These are phyloP conservation scores for Nemania diffusa DNA, from an alignment of 2,329 filamentous ascomycete genomes.

Conservation along the genomic window DNA sequence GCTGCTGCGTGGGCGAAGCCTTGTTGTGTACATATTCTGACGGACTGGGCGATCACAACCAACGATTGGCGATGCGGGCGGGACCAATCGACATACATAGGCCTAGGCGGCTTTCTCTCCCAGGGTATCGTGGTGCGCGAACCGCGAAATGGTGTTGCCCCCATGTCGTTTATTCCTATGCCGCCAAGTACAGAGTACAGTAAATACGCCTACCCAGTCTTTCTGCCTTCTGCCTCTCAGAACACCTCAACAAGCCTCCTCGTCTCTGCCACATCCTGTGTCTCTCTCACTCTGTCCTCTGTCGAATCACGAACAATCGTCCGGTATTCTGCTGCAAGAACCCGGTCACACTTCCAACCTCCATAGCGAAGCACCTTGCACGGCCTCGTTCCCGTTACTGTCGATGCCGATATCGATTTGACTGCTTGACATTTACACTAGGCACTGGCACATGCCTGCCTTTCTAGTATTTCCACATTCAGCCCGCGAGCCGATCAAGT, in stretches of 20 bases:
- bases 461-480: conserved; percentile 47
- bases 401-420: conserved; percentile 32
- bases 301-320: conserved; percentile 10
- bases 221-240: conserved; percentile 39
- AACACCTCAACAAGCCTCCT: conserved; percentile 41
- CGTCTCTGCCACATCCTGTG: conserved; percentile 38
- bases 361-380: conserved; percentile 38
- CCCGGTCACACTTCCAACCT: conserved; percentile 19
- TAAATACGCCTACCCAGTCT: conserved; percentile 35
- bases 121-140: conserved; percentile 34
- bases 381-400: conserved; percentile 42
- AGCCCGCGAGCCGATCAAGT: conserved; percentile 37
- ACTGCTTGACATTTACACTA: conserved; percentile 14
- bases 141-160: conserved; percentile 8
- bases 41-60: conserved; percentile 37
- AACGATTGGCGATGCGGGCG: conserved; percentile 30
- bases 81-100: conserved; percentile 23
- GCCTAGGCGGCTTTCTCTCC: conserved; percentile 9
- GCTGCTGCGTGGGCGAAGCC: conserved; percentile 34
- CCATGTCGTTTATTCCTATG: conserved; percentile 12
- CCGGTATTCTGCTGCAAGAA: conserved; percentile 13
- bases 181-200: too few species aligned
- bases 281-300: conserved; percentile 15
- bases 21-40: conserved; percentile 21
- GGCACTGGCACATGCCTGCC: conserved; percentile 24